Evolutionary conservation across 192 early-diverging fungal species (phyloP).

Genomic region (Obelidium mucronatum): DNA sequence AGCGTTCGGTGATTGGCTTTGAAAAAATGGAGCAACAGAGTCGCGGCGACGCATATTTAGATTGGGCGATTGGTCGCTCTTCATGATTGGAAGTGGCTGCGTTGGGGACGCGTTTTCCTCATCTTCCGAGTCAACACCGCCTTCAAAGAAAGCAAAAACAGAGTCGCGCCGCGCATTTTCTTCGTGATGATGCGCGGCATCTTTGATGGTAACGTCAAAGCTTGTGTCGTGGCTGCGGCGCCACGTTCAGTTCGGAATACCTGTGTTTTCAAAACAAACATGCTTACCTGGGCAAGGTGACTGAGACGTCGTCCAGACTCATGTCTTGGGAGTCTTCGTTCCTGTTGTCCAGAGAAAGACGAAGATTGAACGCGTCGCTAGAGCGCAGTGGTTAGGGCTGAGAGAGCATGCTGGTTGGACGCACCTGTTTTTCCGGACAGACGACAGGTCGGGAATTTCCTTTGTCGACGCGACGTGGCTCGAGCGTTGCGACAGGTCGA

Average conservation of each 20-base stretch:
- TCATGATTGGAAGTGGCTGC: not conserved
- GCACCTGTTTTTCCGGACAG: conserved; percentile 14
- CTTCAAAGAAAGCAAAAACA: conserved; percentile 11
- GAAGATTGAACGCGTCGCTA: conserved; percentile 23
- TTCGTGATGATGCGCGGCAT: not conserved
- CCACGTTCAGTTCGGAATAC: not conserved
- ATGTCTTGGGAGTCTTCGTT: not conserved
- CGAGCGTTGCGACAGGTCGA: not conserved
- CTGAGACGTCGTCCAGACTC: conserved; percentile 6
- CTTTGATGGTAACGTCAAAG: conserved; percentile 36
- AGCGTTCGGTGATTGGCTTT: not conserved
- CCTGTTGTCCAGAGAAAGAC: conserved; percentile 7
- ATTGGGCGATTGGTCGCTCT: too few relatives aligned
- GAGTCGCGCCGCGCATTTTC: not conserved
- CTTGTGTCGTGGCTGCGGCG: conserved; percentile 1
- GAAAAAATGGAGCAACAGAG: conserved; percentile 26
- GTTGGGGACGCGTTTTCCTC: conserved; percentile 21
- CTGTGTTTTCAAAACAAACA: not conserved
- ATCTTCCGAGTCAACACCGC: not conserved
- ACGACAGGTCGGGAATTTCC: conserved; percentile 32
- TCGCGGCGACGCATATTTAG: too few relatives aligned
- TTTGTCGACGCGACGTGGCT: not conserved
- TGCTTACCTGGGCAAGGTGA: not conserved
- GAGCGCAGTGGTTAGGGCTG: not conserved
- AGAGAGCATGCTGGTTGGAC: not conserved